Base-by-base conservation (phyloP, 2,329 filamentous ascomycete species). In the Cytospora paraplurivora region DNA sequence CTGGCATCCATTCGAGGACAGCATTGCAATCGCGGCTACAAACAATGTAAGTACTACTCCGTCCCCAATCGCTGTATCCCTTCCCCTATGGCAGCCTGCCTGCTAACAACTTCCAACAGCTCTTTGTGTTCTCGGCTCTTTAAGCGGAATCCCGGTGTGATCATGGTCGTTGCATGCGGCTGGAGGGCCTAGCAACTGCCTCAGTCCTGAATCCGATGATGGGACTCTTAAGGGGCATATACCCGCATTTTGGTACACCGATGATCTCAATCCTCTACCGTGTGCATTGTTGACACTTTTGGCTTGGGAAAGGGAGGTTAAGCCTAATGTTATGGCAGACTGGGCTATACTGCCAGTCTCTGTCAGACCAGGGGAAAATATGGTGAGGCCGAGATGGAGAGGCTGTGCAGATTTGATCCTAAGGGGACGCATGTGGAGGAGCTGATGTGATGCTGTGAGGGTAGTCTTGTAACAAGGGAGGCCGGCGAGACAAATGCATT, bases 1-100 rank as follows among this genome's bases (percentile, higher is more conserved):
- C 80, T 99, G 95, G 95, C 95, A 99, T 87, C 95, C 95, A 56
- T 97, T 96, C 73, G 95, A 99, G 79, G 94, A 99, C 80, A 98
- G 94, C 81, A 99, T 99, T 79, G 95, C 95, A 63, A 99, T 99
- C 82, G 95, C 95, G 71, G 95, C 95, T 66, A 99, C 95, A 68
- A 99, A 99, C 84, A 99, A 99, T 79, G 95, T 98, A 81, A 90
- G 94, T 83, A 7, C 10, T 13, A 27, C 27, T 27, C 27, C 27
- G 4, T 27, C 11, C 1, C 37, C n/a, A 21, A 11, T n/a, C 27
- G 27, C 19, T 34, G 19, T 17, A 32, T 13, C 13, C 13, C 17
- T 6, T 51, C 3, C 13, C 13, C 15, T 4, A 41, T 21, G 10
- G 44, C 38, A 10, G n/a, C n/a, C 50, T 13, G 11, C 15, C 38